Conservation (phyloP, 768 basidiomycete species). For the Leccinum broughii region DNA sequence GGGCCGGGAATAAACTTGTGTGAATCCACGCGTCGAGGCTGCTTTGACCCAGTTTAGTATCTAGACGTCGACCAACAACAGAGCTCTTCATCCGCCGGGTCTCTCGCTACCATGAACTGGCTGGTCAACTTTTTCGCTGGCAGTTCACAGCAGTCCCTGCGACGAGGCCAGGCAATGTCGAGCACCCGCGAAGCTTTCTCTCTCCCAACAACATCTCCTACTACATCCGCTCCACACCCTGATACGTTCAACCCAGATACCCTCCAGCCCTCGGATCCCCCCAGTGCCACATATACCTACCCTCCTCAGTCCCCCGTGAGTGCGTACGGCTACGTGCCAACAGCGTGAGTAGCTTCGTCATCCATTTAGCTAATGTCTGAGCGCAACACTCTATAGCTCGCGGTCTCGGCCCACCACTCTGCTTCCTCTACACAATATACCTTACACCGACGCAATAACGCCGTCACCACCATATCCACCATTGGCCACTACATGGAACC, state of each 20-base stretch:
- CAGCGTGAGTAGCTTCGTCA: slow-evolving; percentile 43
- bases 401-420: slow-evolving; percentile 54
- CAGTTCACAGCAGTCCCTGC: slow-evolving; percentile 46
- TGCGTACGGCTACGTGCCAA: slow-evolving; percentile 61
- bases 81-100: background rate
- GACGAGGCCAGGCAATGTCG: slow-evolving; percentile 67
- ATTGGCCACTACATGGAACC: slow-evolving; percentile 78
- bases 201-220: slow-evolving; percentile 72
- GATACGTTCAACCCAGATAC: slow-evolving; percentile 61
- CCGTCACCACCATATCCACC: slow-evolving; percentile 63
- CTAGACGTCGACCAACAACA: slow-evolving; percentile 4
- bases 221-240: slow-evolving; percentile 48
- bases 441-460: slow-evolving; percentile 40
- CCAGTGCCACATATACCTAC: slow-evolving; percentile 67
- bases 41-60: slow-evolving; percentile 17
- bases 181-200: slow-evolving; percentile 89
- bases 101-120: slow-evolving; percentile 61
- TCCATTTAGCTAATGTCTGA: slow-evolving; percentile 8
- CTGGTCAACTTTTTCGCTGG: slow-evolving; percentile 63
- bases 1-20: slow-evolving; percentile 4
- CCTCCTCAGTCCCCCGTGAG: slow-evolving; percentile 61
- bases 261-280: slow-evolving; percentile 49
- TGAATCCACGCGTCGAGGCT: background rate
- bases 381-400: slow-evolving; percentile 27
- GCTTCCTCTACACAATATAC: slow-evolving; percentile 67